Evolutionary conservation across 371 early-diverging fungal genomes (phyloP).

Genomic region (Smittium culicis): DNA sequence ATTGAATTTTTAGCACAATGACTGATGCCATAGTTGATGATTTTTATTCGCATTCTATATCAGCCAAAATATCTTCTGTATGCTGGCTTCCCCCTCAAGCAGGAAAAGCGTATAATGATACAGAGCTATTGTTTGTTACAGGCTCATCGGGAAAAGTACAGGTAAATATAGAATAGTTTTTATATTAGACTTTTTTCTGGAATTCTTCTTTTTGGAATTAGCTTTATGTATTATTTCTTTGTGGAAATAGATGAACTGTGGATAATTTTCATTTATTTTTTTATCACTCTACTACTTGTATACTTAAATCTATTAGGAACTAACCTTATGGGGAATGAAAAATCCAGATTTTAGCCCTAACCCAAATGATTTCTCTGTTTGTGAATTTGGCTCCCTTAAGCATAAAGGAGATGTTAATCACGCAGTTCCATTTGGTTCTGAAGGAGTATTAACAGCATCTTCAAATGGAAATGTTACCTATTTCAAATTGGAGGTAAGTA

Average conservation of each 20-base stretch:
- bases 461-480: conserved; percentile 1
- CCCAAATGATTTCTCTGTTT: not conserved
- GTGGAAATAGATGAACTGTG: no score
- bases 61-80: not conserved
- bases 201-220: not conserved
- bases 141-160: conserved; percentile 6
- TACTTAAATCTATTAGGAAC: not conserved
- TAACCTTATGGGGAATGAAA: conserved; percentile 9
- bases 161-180: no score
- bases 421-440: not conserved
- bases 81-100: conserved; percentile 6
- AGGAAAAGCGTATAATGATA: conserved; percentile 9
- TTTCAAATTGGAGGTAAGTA: conserved; percentile 5
- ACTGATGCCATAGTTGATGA: not conserved
- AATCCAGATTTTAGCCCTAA: conserved; percentile 5
- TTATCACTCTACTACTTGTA: no score
- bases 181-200: no score
- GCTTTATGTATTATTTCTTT: no score
- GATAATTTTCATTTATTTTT: no score
- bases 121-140: conserved; percentile 1
- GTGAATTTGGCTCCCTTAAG: not conserved
- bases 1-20: no score
- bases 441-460: conserved; percentile 7
- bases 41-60: not conserved
- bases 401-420: conserved; percentile 11